These are phyloP conservation scores for Phellopilus nigrolimitatus DNA, from an alignment of 1,284 basidiomycete species.

Conservation along the genomic window DNA sequence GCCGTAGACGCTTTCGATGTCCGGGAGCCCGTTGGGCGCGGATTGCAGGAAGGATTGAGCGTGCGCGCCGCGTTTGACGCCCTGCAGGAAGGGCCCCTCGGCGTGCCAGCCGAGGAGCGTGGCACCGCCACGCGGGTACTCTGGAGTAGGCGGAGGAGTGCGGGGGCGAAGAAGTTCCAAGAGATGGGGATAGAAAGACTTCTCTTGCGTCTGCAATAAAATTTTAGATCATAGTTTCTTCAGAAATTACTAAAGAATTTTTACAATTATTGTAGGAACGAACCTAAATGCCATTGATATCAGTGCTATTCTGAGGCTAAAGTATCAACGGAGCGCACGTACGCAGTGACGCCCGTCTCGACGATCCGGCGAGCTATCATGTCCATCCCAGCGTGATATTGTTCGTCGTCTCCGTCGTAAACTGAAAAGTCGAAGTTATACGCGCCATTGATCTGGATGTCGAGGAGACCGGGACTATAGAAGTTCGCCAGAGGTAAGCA, in stretches of 20 bases:
- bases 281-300: slow-evolving; percentile 47
- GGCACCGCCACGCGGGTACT: slow-evolving; percentile 32
- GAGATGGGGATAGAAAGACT: slow-evolving; percentile 63
- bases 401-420: slow-evolving; percentile 62
- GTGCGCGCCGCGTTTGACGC: slow-evolving; percentile 79
- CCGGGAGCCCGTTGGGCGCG: slow-evolving; percentile 53
- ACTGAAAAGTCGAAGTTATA: slow-evolving; percentile 89
- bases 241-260: slow-evolving; percentile 26
- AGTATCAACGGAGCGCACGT: slow-evolving; percentile 31
- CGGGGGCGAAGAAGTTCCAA: slow-evolving; percentile 60
- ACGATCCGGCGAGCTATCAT: slow-evolving; percentile 70
- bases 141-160: slow-evolving; percentile 43
- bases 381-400: slow-evolving; percentile 66
- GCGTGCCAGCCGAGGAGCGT: slow-evolving; percentile 83
- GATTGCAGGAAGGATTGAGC: slow-evolving; percentile 61
- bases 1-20: slow-evolving; percentile 76
- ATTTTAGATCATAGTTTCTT: slow-evolving; percentile 9
- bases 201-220: slow-evolving; percentile 61
- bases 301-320: no score
- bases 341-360: slow-evolving; percentile 87
- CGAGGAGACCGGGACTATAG: slow-evolving; percentile 68
- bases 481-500: neutral
- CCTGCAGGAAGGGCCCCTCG: slow-evolving; percentile 84
- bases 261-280: slow-evolving; percentile 75
- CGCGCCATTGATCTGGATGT: slow-evolving; percentile 83